Evolutionary conservation across 306 rosid genomes (phyloP).

Genomic region (Cucurbita maxima): DNA sequence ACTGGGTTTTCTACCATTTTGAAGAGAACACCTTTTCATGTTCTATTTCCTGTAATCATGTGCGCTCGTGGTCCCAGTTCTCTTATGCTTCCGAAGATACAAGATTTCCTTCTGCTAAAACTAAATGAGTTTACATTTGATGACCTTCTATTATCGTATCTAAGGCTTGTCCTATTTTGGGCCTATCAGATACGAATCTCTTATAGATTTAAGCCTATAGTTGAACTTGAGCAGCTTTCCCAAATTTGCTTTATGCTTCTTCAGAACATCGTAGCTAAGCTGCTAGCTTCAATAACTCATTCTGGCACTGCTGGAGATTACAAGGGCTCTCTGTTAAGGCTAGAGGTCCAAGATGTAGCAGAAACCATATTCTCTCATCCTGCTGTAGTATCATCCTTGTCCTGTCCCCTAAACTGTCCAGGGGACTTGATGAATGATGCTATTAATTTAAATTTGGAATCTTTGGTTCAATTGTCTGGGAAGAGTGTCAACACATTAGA

Average conservation of each 20-base stretch:
- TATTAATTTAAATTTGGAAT: constrained; percentile 16
- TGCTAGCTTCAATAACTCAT: constrained; percentile 27
- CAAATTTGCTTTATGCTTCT: constrained; percentile 46
- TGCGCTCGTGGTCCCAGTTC: constrained; percentile 23
- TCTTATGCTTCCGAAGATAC: constrained; percentile 32
- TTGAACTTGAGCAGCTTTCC: constrained; percentile 29
- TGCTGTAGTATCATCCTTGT: constrained; percentile 31
- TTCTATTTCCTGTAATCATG: constrained; percentile 60
- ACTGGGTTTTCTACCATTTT: constrained; percentile 49
- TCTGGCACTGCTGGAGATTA: constrained; percentile 12
- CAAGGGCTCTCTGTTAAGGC: constrained; percentile 23
- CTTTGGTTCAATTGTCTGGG: constrained; percentile 22
- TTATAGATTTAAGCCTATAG: constrained; percentile 24
- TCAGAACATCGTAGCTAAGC: constrained; percentile 23
- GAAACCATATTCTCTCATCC: constrained; percentile 58
- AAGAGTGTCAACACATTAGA: constrained; percentile 31
- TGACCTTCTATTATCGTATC: constrained; percentile 24
- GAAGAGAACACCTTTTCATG: constrained; percentile 63
- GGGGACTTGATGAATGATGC: constrained; percentile 17
- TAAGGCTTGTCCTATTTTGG: constrained; percentile 71
- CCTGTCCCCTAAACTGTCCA: constrained; percentile 32
- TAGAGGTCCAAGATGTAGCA: constrained; percentile 34
- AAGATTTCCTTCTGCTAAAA: constrained; percentile 42
- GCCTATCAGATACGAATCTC: constrained; percentile 36
- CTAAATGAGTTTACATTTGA: constrained; percentile 26